Conservation (phyloP, 225 moss, liverwort and hornwort species). For the Bryum argenteum region DNA sequence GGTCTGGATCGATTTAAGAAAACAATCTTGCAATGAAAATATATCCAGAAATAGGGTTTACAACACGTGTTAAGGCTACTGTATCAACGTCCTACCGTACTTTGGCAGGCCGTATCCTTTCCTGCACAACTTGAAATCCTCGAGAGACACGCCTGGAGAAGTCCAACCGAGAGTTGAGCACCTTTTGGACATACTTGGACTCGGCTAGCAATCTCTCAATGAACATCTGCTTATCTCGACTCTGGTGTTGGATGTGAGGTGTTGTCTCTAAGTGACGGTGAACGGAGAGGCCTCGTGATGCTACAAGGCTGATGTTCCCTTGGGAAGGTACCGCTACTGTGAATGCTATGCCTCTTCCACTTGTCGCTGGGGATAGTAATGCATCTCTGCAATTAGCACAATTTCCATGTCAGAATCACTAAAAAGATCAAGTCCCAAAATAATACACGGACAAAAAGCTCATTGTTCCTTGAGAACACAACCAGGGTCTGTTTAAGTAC, state of each 20-base stretch:
- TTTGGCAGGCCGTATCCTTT: conserved; percentile 29
- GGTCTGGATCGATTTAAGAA: too few relatives aligned
- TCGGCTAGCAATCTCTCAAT: conserved; percentile 53
- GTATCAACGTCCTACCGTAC: conserved; percentile 20
- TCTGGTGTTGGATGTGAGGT: conserved; percentile 23
- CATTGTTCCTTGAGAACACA: neutral
- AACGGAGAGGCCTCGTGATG: conserved; percentile 55
- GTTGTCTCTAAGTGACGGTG: conserved; percentile 21
- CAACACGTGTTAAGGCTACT: neutral
- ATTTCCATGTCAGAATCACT: conserved; percentile 4
- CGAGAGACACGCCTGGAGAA: conserved; percentile 70
- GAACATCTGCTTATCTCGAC: conserved; percentile 40
- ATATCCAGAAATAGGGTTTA: too few relatives aligned
- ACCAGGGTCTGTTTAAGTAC: neutral
- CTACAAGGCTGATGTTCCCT: conserved; percentile 82
- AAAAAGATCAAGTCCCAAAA: conserved; percentile 8
- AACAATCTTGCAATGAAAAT: too few relatives aligned
- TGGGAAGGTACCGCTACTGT: conserved; percentile 82
- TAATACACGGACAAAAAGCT: neutral
- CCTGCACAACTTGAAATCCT: conserved; percentile 66
- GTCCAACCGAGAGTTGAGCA: conserved; percentile 53
- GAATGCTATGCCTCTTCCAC: conserved; percentile 49
- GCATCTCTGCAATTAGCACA: conserved; percentile 54
- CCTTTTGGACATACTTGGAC: conserved; percentile 55
- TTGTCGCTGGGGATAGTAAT: conserved; percentile 44